phyloP scores from a whole-genome alignment of 768 basidiomycete species.

The Gymnopilus junonius region DNA sequence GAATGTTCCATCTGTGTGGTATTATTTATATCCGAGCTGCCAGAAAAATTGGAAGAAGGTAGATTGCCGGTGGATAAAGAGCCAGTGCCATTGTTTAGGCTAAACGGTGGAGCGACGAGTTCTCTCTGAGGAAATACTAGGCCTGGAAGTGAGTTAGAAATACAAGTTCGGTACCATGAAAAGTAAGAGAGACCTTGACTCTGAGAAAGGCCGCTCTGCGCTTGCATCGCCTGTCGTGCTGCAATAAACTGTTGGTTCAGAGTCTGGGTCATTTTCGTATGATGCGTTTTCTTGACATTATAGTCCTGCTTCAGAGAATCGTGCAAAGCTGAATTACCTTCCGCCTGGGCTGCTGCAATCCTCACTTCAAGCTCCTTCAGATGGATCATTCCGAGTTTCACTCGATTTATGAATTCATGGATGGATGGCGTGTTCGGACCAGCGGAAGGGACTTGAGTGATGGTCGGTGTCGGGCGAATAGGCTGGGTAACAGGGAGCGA shows the following conservation, averaged over 20 bases:
- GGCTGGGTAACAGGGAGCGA: slow-evolving; percentile 22
- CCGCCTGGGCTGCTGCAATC: background rate
- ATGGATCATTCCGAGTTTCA: background rate
- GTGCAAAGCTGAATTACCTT: background rate
- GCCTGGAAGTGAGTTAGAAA: background rate
- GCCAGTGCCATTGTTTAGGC: background rate
- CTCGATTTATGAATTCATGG: background rate
- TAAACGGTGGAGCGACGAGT: background rate
- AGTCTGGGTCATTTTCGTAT: slow-evolving; percentile 5
- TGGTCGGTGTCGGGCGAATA: background rate
- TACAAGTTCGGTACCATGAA: background rate
- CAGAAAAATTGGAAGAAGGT: background rate
- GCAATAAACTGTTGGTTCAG: background rate
- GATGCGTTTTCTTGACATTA: slow-evolving; percentile 2
- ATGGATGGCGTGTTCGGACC: background rate
- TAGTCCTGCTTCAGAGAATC: slow-evolving; percentile 4
- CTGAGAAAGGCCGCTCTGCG: background rate
- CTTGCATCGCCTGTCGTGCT: background rate
- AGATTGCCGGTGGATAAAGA: background rate
- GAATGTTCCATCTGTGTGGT: slow-evolving; percentile 8
- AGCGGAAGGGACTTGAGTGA: background rate
- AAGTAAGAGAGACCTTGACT: background rate
- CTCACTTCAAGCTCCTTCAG: background rate
- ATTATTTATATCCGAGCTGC: background rate
- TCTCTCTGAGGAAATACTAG: background rate